Evolutionary conservation across 2,329 filamentous ascomycete genomes (phyloP), one percentile per base, ranked within the genome.

Genomic region (Thermothelomyces thermophilus): DNA sequence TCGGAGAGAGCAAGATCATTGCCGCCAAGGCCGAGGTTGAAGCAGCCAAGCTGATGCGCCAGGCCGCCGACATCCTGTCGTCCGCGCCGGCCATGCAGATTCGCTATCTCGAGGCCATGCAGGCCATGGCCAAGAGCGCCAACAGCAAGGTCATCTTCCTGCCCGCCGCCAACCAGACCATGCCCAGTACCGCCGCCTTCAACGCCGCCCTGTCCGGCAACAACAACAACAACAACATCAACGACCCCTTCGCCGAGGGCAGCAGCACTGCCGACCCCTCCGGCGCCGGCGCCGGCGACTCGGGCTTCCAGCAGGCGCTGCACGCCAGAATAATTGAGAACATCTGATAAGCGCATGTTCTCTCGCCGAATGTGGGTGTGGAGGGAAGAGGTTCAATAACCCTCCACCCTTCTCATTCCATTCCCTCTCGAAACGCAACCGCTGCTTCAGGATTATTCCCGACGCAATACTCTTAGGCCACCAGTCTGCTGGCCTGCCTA

Each of bases 1-100:
- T 96, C 50, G 93, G 93, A 73, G 93, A 98, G 71, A 90, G 86
- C 73, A 98, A 98, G 78, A 89, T 98, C 66, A 97, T 98, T 66
- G 90, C 90, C 51, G 93, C 93, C 56, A 88, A 93, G 68, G 93
- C 93, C 30, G 93, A 98, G 73, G 93, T 98, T 65, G 93, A 98
- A 72, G 84, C 84, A 46, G 91, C 93, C 70, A 96, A 96, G 71
- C 75, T 97, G 65, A 94, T 88, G 87, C 80, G 85, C 63, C 83
- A 93, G 72, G 91, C 93, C 33, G 93, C 93, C 67, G 91, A 98
- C 66, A 96, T 97, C 60, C 71, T 98, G 43, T 87, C 82, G 56
- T 89, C 83, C 14, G 91, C 91, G 0, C 93, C 93, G 2, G 93
- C 93, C 60, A 98, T 98, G 93, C 90, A 96, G 73, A 95, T 95